A percentile compares a stretch with the other conserved stretches of the same genome.
Conservation (phyloP, 2,329 filamentous ascomycete species). For the Diaporthe citriasiana region DNA sequence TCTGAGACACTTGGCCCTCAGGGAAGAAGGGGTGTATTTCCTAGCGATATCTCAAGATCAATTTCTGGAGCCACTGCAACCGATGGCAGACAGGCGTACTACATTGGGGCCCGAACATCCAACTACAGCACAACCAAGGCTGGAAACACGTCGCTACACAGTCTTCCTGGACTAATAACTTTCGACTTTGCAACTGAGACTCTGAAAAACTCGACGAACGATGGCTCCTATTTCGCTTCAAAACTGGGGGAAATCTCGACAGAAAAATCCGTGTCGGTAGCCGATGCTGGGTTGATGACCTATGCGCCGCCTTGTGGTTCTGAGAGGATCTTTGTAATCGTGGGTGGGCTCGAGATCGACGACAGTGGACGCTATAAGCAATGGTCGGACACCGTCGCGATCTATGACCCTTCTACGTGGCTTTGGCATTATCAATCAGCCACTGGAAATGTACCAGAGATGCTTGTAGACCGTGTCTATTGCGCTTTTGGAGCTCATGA, state of each 20-base stretch:
- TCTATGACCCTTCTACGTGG: neutral
- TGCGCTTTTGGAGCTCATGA: neutral
- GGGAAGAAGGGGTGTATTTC: neutral
- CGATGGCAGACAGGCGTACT: neutral
- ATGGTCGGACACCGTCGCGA: neutral
- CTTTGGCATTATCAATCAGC: conserved; percentile 1
- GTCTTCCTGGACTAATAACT: neutral
- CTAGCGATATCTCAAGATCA: neutral
- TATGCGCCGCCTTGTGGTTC: neutral
- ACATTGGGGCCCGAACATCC: neutral
- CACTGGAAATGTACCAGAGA: neutral
- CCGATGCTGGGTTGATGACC: neutral
- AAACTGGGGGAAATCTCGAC: neutral
- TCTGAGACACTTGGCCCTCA: neutral
- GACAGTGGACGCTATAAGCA: neutral
- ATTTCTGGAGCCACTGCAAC: neutral
- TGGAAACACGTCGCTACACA: neutral
- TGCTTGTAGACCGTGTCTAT: neutral
- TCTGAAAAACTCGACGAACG: neutral
- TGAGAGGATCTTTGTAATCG: neutral
- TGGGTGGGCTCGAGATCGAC: neutral
- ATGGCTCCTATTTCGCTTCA: neutral
- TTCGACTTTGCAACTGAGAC: neutral
- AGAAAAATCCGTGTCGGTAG: neutral
- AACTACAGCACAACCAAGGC: neutral